These are phyloP conservation scores for Anaeromyces robustus DNA, from an alignment of 192 early-diverging fungal species.

Conservation along the genomic window DNA sequence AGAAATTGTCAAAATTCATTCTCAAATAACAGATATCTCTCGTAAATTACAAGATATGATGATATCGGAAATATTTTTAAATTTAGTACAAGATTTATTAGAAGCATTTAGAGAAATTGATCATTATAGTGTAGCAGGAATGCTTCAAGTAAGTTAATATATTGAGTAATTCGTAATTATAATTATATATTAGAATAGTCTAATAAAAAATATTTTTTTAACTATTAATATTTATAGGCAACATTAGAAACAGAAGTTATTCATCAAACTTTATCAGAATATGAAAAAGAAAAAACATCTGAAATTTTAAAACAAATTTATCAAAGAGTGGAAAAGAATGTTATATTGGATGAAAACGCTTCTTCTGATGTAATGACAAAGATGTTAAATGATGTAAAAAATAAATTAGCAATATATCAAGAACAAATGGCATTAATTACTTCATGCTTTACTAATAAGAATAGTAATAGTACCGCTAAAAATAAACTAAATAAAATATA, in stretches of 20 bases:
- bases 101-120: conserved; percentile 63
- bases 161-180: background rate
- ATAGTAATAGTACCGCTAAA: background rate
- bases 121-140: conserved; percentile 74
- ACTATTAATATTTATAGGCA: conserved; percentile 27
- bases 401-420: conserved; percentile 8
- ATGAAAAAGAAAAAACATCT: conserved; percentile 46
- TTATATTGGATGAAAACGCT: conserved; percentile 13
- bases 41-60: conserved; percentile 57
- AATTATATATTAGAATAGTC: no score
- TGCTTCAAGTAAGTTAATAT: conserved; percentile 50
- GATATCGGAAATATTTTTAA: conserved; percentile 51
- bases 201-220: no score
- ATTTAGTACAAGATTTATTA: conserved; percentile 66
- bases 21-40: conserved; percentile 72
- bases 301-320: conserved; percentile 62
- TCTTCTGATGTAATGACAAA: conserved; percentile 17
- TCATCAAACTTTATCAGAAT: conserved; percentile 63
- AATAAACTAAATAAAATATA: background rate
- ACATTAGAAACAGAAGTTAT: conserved; percentile 83
- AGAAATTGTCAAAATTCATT: conserved; percentile 73
- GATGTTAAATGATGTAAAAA: conserved; percentile 1
- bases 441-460: background rate
- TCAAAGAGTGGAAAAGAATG: conserved; percentile 41
- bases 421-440: conserved; percentile 15